Conservation (phyloP, 768 basidiomycete species). For the Pleurotus platypus region DNA sequence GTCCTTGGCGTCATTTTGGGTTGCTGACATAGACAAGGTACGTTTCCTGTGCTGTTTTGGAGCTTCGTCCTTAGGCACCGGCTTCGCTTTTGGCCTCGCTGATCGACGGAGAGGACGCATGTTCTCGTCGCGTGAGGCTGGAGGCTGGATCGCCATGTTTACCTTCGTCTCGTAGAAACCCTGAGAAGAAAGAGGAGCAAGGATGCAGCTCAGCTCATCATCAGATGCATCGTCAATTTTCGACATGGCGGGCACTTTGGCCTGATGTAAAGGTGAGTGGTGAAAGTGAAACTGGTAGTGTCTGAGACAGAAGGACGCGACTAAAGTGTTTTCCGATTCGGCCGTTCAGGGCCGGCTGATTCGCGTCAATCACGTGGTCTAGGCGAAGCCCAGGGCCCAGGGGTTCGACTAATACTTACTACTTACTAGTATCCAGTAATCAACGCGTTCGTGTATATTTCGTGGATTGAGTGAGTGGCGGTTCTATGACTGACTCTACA, state of each 20-base stretch:
- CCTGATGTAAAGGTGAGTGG: neutral
- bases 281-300: neutral
- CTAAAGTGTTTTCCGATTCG: neutral
- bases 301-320: neutral
- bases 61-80: neutral
- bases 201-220: conserved; percentile 9
- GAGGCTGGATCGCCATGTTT: neutral
- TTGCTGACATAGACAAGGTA: neutral
- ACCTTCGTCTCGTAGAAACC: neutral
- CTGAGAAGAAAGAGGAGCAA: neutral
- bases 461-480: too few relatives aligned
- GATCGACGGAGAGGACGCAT: neutral
- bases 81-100: neutral
- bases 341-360: conserved; percentile 7
- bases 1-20: neutral
- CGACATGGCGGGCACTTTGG: neutral
- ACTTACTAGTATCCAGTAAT: too few relatives aligned
- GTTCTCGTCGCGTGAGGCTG: neutral
- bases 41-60: conserved; percentile 1
- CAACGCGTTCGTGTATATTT: too few relatives aligned
- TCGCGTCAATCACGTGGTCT: conserved; percentile 1
- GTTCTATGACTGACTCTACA: too few relatives aligned
- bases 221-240: neutral
- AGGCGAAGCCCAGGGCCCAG: too few relatives aligned
- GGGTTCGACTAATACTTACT: too few relatives aligned